Evolutionary conservation across 345 rosid genomes (phyloP), one percentile per base, ranked within the genome.

Genomic region (Abelmoschus esculentus): DNA sequence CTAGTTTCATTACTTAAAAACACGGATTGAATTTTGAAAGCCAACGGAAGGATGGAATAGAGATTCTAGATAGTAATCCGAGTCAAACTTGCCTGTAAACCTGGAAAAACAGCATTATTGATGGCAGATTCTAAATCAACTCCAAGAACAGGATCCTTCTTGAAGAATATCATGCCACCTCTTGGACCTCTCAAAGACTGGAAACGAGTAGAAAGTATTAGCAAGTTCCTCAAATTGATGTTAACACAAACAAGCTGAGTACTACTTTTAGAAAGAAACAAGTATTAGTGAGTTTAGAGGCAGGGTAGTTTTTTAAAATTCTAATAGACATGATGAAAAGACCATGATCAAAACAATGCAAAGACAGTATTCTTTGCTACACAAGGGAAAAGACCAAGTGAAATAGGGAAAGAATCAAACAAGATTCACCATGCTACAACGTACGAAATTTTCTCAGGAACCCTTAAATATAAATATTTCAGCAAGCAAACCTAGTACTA

Each of bases 121-220:
- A 93, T 76, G 65, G 97, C 91, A 70, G 95, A 74, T 80, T 89
- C 93, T 66, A 91, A 76, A 36, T 91, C 91, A 78, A 88, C 89
- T 29, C 98, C 98, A 64, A 83, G 89, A 73, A 93, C 79, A 55
- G 88, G 84, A 52, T 91, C 91, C 78, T 82, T 91, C 74, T 22
- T 86, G 81, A 93, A 93, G 79, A 93, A 93, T 74, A 93, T 93
- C 97, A 93, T 93, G 77, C 98, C 98, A 77, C 97, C 98, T 83
- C 98, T 88, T 60, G 97, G 98, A 78, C 97, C 98, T 76, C 98
- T 83, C 85, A 93, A 79, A 73, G 98, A 93, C 98, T 93, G 71
- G 46, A 76, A 64, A 47, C 15, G 53, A 70, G 58, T 13, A 44
- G 38, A 15, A 65, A 74, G 31, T n/a, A 38, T 44, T n/a, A 58